Evolutionary conservation across 352 stramenopile species (phyloP).

Genomic region (Phytophthora tubulina): DNA sequence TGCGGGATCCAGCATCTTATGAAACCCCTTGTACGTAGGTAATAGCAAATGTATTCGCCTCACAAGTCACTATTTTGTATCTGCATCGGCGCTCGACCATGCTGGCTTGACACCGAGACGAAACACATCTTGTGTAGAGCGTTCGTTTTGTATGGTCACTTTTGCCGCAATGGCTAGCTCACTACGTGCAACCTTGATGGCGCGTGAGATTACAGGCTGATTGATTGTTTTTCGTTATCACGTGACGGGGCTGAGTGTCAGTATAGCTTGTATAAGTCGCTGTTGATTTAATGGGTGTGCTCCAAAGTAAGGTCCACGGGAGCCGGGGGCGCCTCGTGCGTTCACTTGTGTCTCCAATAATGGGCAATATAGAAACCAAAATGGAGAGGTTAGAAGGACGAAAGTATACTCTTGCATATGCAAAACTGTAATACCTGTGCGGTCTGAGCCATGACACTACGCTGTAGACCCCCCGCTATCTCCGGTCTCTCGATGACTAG

Average conservation of each 20-base stretch:
- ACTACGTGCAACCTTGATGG: background rate
- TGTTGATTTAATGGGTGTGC: background rate
- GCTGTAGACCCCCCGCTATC: too few relatives aligned
- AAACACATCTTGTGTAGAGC: background rate
- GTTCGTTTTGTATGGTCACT: constrained; percentile 1
- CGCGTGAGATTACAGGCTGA: background rate
- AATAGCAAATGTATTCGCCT: background rate
- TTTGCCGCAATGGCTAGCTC: background rate
- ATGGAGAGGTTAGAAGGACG: too few relatives aligned
- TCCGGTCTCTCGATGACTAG: too few relatives aligned
- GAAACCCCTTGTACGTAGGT: background rate
- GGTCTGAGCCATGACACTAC: too few relatives aligned
- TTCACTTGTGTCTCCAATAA: too few relatives aligned
- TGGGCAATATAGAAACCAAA: too few relatives aligned
- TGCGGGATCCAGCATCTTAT: background rate
- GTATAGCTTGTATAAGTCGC: background rate
- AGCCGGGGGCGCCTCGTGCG: background rate
- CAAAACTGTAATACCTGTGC: too few relatives aligned
- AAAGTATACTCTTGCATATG: too few relatives aligned
- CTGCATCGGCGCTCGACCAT: background rate
- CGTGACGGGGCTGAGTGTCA: background rate
- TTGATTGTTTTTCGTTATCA: background rate
- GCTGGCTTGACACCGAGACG: background rate
- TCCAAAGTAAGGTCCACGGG: background rate
- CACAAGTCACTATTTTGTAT: background rate